Conservation (phyloP, 768 basidiomycete genomes). For the Hysterangium stoloniferum region DNA sequence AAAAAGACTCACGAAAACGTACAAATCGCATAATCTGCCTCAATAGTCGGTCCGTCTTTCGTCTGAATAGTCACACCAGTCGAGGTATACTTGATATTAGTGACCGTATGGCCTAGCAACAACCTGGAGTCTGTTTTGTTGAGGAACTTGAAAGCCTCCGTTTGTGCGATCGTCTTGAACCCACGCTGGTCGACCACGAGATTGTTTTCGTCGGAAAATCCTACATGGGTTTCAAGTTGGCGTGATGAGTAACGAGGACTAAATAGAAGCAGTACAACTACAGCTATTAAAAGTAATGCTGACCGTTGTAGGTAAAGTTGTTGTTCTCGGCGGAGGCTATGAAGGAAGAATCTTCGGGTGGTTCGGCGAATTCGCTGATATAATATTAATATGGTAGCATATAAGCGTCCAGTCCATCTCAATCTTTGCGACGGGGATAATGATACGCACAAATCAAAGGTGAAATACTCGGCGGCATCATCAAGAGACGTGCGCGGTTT, state of each 20-base stretch:
- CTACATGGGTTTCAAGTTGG: background rate
- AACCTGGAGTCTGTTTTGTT: conserved; percentile 4
- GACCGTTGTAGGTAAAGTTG: conserved; percentile 11
- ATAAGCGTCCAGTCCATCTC: background rate
- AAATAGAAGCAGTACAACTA: background rate
- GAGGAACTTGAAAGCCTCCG: conserved; percentile 8
- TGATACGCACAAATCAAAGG: conserved; percentile 8
- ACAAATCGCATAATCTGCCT: conserved; percentile 10
- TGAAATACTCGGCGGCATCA: conserved; percentile 11
- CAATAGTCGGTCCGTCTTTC: background rate
- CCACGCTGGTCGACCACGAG: conserved; percentile 14
- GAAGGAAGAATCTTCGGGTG: conserved; percentile 11
- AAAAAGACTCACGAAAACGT: conserved; percentile 6
- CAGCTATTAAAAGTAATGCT: background rate
- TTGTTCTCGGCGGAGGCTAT: conserved; percentile 11
- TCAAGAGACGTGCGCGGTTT: conserved; percentile 8
- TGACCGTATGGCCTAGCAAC: conserved; percentile 5
- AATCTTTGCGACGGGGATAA: background rate
- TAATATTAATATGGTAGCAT: background rate
- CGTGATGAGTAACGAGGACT: background rate
- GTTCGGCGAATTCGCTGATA: conserved; percentile 8
- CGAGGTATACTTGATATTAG: conserved; percentile 3
- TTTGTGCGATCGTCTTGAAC: conserved; percentile 9
- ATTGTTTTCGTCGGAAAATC: conserved; percentile 13
- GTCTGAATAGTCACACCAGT: conserved; percentile 10